These are phyloP conservation scores for Fusarium nisikadoi DNA, from an alignment of 2,329 filamentous ascomycete species.

Conservation along the genomic window DNA sequence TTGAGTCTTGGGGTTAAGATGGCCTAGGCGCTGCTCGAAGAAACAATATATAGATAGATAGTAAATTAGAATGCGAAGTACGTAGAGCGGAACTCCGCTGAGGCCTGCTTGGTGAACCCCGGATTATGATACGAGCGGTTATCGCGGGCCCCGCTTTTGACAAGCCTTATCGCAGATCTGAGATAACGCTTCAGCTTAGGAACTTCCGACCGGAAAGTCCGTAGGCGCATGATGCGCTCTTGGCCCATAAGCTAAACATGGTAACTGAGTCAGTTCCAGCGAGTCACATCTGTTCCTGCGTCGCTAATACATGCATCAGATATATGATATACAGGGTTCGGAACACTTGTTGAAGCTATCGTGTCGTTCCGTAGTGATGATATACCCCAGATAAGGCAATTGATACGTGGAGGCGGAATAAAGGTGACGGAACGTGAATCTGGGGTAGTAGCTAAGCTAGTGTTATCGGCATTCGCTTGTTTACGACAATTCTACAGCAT, in stretches of 20 bases:
- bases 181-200: neutral
- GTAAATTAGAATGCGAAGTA: neutral
- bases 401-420: constrained; percentile 12
- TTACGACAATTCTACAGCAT: neutral
- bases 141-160: neutral
- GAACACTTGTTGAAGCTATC: neutral
- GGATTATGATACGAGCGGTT: neutral
- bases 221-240: neutral
- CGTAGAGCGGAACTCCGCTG: neutral
- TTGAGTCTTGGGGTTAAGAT: neutral
- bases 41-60: constrained; percentile 6
- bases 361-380: neutral
- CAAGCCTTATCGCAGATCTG: neutral
- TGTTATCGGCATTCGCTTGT: neutral
- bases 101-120: neutral
- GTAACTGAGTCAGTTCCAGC: neutral
- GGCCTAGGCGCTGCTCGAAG: neutral
- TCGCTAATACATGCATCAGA: neutral
- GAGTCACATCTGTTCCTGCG: neutral
- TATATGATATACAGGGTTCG: neutral
- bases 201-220: constrained; percentile 31
- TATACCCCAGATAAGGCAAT: neutral
- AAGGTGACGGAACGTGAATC: constrained; percentile 12
- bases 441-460: constrained; percentile 16
- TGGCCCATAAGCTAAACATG: neutral